Base-by-base conservation (phyloP, 2,329 filamentous ascomycete genomes). In the Sporothrix variecibatus region DNA sequence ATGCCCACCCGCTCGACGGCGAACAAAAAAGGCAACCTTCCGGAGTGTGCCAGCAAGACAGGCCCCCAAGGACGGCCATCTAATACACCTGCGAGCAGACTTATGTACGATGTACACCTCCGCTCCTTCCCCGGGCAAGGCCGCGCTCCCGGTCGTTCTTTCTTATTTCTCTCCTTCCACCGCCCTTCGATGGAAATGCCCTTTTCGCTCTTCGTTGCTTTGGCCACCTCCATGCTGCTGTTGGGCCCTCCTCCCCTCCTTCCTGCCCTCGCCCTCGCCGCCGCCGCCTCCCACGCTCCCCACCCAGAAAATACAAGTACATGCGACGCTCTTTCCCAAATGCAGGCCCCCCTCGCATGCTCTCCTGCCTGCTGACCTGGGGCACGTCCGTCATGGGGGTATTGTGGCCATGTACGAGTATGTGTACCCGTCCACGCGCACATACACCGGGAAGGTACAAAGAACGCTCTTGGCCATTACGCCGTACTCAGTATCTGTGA, bases 121-220 rank as follows among this genome's bases (percentile, higher is more conserved):
- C 64, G 7, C 38, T 64, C 65, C 64, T 43, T 67, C 20, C 60
- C 64, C 72, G 72, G 72, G 28, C 56, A 53, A 31, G 72, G 43
- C 72, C 72, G 34, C 46, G 62, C 68, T 58, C 23, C 58, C 67
- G 56, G 72, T 65, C 49, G 67, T 60, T 70, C 65, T 69, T 70
- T 70, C 65, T 62, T 34, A 7, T 40, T 43, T 46, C 31, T 68
- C 56, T 46, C 28, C 31, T 72, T 72, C 73, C 73, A 74, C 70
- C 73, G 73, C 73, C 70, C 73, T 74, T 74, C 64, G 43, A 74
- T 72, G 53, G 28, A 34, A 72, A 72, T 71, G 46, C 73, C 73
- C 9, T 62, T 72, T 70, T 69, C 17, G 64, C 53, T 64, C 62
- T 17, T 28, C 34, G 60, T 40, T 38, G 62, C 62, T 46, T 38